A percentile compares a stretch with the other conserved stretches of the same genome.
phyloP scores from a whole-genome alignment of 441 rosid species.

The Cnidoscolus chayamansa region DNA sequence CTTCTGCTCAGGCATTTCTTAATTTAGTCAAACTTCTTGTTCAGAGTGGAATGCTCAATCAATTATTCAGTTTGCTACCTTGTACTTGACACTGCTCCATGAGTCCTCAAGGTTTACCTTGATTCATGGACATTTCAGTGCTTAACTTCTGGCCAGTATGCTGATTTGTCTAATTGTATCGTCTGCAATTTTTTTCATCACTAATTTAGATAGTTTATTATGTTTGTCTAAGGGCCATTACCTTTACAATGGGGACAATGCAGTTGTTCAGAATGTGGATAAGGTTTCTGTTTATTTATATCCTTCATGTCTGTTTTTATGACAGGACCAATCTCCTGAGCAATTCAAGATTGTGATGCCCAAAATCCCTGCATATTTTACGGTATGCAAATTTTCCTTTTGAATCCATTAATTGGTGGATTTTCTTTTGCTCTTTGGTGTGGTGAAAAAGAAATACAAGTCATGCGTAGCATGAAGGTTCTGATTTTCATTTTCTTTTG shows the following conservation, averaged over 20 bases:
- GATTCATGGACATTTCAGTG: background rate
- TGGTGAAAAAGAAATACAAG: background rate
- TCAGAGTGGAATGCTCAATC: background rate
- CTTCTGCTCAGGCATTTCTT: background rate
- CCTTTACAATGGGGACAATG: background rate
- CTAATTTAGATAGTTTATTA: background rate
- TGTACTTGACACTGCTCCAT: background rate
- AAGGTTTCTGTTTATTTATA: constrained; percentile 3
- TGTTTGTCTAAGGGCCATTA: background rate
- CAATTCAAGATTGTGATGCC: constrained; percentile 89
- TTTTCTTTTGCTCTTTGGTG: background rate
- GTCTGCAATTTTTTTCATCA: background rate
- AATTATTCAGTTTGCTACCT: background rate
- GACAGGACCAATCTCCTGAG: constrained; percentile 71
- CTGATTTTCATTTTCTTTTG: background rate
- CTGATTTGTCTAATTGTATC: background rate
- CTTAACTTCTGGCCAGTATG: background rate
- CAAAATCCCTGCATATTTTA: constrained; percentile 91
- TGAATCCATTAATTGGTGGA: background rate
- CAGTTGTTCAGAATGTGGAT: constrained; percentile 6
- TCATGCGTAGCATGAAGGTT: background rate
- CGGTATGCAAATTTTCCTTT: constrained; percentile 48
- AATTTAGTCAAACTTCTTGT: background rate
- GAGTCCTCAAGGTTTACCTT: background rate
- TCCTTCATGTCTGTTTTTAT: constrained; percentile 8